Conservation (phyloP, 2,329 filamentous ascomycete genomes). For the Aureobasidium uvarum region DNA sequence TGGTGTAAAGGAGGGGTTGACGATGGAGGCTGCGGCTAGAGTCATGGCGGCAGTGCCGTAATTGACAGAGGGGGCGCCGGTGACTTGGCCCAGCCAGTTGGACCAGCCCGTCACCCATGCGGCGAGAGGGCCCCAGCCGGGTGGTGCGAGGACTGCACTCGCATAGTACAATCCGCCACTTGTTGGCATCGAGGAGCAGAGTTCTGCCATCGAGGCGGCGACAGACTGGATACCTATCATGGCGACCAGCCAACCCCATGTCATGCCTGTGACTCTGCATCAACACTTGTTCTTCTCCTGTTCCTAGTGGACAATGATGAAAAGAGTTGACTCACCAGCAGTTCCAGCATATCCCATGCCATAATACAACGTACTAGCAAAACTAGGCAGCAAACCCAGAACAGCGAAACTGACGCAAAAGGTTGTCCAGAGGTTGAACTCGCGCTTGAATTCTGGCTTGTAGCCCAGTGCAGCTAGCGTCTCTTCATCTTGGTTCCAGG, state of each 20-base stretch:
- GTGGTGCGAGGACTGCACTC: conserved; percentile 66
- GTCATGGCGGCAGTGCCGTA: conserved; percentile 69
- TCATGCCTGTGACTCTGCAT: conserved; percentile 19
- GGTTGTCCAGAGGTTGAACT: conserved; percentile 71
- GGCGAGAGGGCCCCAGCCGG: conserved; percentile 64
- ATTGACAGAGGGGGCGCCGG: conserved; percentile 64
- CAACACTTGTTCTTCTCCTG: too few species aligned
- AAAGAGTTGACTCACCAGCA: conserved; percentile 49
- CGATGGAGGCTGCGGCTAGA: conserved; percentile 66
- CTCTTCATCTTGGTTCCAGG: conserved; percentile 57
- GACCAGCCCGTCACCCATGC: conserved; percentile 69
- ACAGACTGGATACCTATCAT: conserved; percentile 71
- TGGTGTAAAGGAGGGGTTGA: conserved; percentile 63
- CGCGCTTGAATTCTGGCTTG: conserved; percentile 64
- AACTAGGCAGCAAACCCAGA: conserved; percentile 66
- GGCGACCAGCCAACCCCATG: conserved; percentile 69
- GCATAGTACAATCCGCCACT: conserved; percentile 72
- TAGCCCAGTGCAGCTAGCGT: conserved; percentile 61
- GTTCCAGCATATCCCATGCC: conserved; percentile 56
- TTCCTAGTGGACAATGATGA: too few species aligned
- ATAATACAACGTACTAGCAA: conserved; percentile 70
- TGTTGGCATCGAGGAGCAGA: conserved; percentile 69
- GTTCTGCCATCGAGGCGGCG: conserved; percentile 63
- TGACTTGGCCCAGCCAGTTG: conserved; percentile 67
- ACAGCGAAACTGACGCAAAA: conserved; percentile 75